A percentile compares a stretch with the other conserved stretches of the same genome.
phyloP scores from a whole-genome alignment of 2,329 filamentous ascomycete genomes.

The Rhexocercosporidium sp. region DNA sequence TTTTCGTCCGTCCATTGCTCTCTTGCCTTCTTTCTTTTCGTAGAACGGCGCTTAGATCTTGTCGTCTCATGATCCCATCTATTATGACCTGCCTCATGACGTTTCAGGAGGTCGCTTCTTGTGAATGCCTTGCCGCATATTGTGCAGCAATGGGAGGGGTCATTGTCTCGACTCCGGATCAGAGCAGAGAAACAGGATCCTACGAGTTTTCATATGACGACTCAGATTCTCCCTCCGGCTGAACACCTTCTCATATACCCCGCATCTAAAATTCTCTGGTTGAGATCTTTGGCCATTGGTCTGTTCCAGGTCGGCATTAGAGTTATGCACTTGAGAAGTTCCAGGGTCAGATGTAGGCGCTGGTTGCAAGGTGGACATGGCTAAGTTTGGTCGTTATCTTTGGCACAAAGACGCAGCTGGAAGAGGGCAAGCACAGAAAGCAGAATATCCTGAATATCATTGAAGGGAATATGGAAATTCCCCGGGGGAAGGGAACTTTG shows the following conservation, averaged over 20 bases:
- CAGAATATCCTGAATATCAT: not conserved
- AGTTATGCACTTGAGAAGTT: not conserved
- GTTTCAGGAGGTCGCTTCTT: conserved; percentile 34
- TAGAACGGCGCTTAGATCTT: not conserved
- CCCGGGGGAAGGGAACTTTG: no score
- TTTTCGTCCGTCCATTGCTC: not conserved
- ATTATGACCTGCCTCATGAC: conserved; percentile 35
- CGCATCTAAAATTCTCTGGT: conserved; percentile 23
- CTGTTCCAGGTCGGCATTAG: not conserved
- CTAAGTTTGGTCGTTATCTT: no score
- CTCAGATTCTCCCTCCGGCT: conserved; percentile 37
- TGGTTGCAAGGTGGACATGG: not conserved
- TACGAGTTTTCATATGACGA: conserved; percentile 36
- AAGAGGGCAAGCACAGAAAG: no score
- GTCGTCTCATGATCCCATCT: conserved; percentile 31
- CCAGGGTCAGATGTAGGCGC: not conserved
- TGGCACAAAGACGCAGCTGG: no score
- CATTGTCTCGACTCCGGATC: not conserved
- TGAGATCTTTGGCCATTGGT: not conserved
- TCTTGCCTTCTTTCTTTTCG: conserved; percentile 26
- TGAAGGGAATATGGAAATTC: not conserved
- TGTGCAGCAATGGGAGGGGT: conserved; percentile 29
- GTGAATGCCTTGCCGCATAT: conserved; percentile 37
- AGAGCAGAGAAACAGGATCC: no score
- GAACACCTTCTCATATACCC: conserved; percentile 31